A percentile compares a stretch with the other conserved stretches of the same genome.
Conservation (phyloP, 345 rosid genomes). For the Aquilaria malaccensis region DNA sequence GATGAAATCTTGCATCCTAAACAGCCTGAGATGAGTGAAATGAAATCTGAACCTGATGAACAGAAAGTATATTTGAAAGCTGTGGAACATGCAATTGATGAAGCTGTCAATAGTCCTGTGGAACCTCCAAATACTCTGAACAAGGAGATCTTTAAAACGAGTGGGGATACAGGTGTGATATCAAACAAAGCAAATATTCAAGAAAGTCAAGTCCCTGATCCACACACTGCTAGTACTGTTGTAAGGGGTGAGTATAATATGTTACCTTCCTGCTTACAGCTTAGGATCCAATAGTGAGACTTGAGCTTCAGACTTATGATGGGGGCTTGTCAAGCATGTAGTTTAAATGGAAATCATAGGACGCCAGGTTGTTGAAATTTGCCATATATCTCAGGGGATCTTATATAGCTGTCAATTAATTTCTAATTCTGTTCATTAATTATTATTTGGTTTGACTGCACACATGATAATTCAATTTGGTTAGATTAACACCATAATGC, state of each 20-base stretch:
- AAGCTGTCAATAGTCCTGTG: conserved; percentile 19
- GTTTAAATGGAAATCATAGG: too few relatives aligned
- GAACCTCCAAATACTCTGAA: conserved; percentile 28
- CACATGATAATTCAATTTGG: too few relatives aligned
- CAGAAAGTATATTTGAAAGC: conserved; percentile 19
- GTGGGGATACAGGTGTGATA: conserved; percentile 27
- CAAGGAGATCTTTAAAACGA: conserved; percentile 19
- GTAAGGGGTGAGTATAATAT: conserved; percentile 47
- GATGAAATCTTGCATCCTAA: conserved; percentile 19
- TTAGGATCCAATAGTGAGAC: too few relatives aligned
- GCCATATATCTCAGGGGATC: too few relatives aligned
- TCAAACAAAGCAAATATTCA: conserved; percentile 23
- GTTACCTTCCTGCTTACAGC: background rate
- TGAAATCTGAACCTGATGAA: conserved; percentile 19
- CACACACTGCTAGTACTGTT: conserved; percentile 27
- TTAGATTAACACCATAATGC: too few relatives aligned
- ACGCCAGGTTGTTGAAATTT: too few relatives aligned
- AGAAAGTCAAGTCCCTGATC: conserved; percentile 32
- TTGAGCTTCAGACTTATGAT: too few relatives aligned
- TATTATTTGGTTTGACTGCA: too few relatives aligned
- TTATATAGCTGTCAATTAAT: too few relatives aligned
- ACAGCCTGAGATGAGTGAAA: conserved; percentile 15
- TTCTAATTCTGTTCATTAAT: too few relatives aligned
- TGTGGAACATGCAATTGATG: conserved; percentile 20
- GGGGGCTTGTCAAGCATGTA: too few relatives aligned